Conservation (phyloP, 192 early-diverging fungal species). For the Coemansia brasiliensis region DNA sequence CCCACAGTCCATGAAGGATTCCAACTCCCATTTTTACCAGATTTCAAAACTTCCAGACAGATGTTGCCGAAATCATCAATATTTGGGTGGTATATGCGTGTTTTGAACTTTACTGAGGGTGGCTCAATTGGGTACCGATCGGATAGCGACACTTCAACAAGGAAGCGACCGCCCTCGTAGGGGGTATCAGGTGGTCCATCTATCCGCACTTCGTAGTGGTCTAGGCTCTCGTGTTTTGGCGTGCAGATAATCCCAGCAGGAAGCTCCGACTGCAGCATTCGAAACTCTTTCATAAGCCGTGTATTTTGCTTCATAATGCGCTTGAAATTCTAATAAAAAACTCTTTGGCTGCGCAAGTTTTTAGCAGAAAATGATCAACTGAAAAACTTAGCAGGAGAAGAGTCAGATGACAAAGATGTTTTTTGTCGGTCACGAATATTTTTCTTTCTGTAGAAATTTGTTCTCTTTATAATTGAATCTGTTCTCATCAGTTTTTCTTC, state of each 20-base stretch:
- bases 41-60: constrained; percentile 70
- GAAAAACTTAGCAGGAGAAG: not conserved
- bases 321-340: not conserved
- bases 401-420: constrained; percentile 3
- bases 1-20: constrained; percentile 65
- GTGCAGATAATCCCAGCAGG: constrained; percentile 64
- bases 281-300: constrained; percentile 35
- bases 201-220: constrained; percentile 61
- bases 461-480: not conserved
- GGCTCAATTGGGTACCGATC: constrained; percentile 71
- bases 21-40: constrained; percentile 63
- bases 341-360: no score
- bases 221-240: constrained; percentile 60
- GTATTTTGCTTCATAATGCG: constrained; percentile 10
- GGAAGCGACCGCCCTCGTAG: constrained; percentile 64
- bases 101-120: constrained; percentile 67
- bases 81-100: constrained; percentile 80
- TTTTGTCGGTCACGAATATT: not conserved
- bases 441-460: not conserved
- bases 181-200: constrained; percentile 67
- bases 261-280: constrained; percentile 52
- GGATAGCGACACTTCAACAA: constrained; percentile 56
- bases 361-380: not conserved
- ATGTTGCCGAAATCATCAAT: constrained; percentile 78
- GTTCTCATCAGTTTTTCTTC: constrained; percentile 4